These are phyloP conservation scores for Botrytis squamosa DNA, from an alignment of 2,329 filamentous ascomycete species.

Conservation along the genomic window DNA sequence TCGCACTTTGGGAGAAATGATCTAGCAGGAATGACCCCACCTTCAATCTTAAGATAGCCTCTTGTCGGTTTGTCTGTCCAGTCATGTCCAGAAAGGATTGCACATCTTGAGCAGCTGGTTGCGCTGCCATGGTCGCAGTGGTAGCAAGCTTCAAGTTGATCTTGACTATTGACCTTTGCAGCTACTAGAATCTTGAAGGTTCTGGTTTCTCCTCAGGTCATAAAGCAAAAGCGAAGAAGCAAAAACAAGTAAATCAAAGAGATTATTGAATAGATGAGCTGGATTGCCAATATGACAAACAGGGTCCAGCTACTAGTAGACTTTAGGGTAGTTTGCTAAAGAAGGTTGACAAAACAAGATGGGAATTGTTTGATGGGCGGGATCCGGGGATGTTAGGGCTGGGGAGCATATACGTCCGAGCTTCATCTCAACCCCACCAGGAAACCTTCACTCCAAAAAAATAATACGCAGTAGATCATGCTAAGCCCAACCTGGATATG, in stretches of 20 bases:
- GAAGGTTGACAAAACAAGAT: not conserved
- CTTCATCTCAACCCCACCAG: not conserved
- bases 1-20: too few species aligned
- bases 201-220: not conserved
- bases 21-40: not conserved
- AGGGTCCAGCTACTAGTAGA: not conserved
- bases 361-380: not conserved
- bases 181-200: not conserved
- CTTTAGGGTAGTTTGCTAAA: not conserved
- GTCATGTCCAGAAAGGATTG: constrained; percentile 18
- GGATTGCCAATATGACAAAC: not conserved
- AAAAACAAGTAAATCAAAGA: not conserved
- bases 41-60: constrained; percentile 19
- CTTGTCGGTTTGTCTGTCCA: constrained; percentile 16
- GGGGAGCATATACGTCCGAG: not conserved
- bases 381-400: constrained; percentile 1
- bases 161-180: constrained; percentile 1
- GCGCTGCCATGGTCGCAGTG: constrained; percentile 8
- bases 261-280: not conserved
- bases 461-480: not conserved
- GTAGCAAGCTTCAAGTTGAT: not conserved
- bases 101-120: constrained; percentile 21
- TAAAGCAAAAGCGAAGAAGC: constrained; percentile 4
- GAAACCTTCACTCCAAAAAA: not conserved
- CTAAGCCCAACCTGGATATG: not conserved